Evolutionary conservation across 805 yeast species (phyloP), one percentile per base, ranked within the genome.

Genomic region (Starmerella vitae): DNA sequence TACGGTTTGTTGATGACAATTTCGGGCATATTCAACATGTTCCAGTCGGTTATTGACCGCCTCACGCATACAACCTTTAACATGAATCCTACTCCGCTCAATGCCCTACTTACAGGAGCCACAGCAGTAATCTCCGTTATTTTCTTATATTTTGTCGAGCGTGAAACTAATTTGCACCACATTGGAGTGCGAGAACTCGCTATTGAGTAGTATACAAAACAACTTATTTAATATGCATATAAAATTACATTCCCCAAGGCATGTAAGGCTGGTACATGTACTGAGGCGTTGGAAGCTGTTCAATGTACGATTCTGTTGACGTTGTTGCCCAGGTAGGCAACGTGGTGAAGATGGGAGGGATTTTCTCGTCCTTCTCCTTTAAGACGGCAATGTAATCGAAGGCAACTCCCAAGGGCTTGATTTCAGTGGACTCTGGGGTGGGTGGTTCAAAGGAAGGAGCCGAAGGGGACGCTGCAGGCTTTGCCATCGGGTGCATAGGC

Each of bases 1-100:
- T 88, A 88, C 55, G 97, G 97, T 1, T 61, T 86, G 15, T 68
- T 85, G 52, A 83, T 85, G 53, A 77, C 85, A 42, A 64, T 80
- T 43, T 74, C 93, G 13, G 96, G 96, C 4, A 44, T 78, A n/a
- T 72, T 78, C 58, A 86, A 85, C 58, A 64, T 83, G 49, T 53
- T 71, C 5, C 94, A 83, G 53, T 75, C 78, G 18, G 60, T 63
- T 2, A 59, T 88, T 53, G 96, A 86, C 55, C 63, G 62, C 33
- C 50, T 68, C 27, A 85, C 95, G 0, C 93, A 83, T 55, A 65
- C 67, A 25, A 59, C 64, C 5, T 79, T 81, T 56, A 46, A 71
- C 36, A 72, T 72, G 71, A 76, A 86, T 56, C 96, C 97, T 17
- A 67, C 66, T 2, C 95, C 96, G 0, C 70, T 83, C 19, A 86